Evolutionary conservation across 1,284 basidiomycete species (phyloP).

Genomic region (Cystobasidiaceae sp.): DNA sequence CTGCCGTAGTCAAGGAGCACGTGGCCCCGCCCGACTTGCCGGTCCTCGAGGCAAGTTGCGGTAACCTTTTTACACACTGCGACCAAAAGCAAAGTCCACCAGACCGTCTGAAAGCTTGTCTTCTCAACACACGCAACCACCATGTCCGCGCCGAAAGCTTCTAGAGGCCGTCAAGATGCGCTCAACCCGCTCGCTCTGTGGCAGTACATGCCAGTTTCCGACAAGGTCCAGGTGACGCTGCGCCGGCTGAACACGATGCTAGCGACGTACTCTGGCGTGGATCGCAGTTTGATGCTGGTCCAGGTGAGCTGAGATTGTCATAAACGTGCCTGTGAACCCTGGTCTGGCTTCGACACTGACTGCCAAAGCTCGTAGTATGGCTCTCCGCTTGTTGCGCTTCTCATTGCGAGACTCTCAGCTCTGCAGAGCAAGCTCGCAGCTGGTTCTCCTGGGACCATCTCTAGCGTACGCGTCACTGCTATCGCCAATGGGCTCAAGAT

Average conservation of each 20-base stretch:
- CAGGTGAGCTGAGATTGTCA: constrained; percentile 36
- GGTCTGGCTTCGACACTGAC: too few relatives aligned
- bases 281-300: constrained; percentile 40
- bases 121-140: too few relatives aligned
- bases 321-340: too few relatives aligned
- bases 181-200: constrained; percentile 19
- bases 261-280: constrained; percentile 34
- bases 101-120: too few relatives aligned
- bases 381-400: constrained; percentile 1
- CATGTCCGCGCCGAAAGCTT: neutral
- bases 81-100: too few relatives aligned
- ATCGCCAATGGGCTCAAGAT: constrained; percentile 35
- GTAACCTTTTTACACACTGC: too few relatives aligned
- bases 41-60: too few relatives aligned
- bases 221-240: constrained; percentile 27
- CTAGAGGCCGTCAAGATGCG: neutral
- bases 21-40: too few relatives aligned
- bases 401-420: neutral
- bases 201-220: constrained; percentile 31
- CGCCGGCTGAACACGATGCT: constrained; percentile 37
- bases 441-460: too few relatives aligned
- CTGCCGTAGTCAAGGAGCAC: too few relatives aligned
- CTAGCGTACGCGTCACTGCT: too few relatives aligned
- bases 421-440: constrained; percentile 1
- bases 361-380: constrained; percentile 9